Percentiles rank a stretch among this genome's conserved stretches.
phyloP scores from a whole-genome alignment of 371 early-diverging fungal species.

The Rhizomucor miehei region DNA sequence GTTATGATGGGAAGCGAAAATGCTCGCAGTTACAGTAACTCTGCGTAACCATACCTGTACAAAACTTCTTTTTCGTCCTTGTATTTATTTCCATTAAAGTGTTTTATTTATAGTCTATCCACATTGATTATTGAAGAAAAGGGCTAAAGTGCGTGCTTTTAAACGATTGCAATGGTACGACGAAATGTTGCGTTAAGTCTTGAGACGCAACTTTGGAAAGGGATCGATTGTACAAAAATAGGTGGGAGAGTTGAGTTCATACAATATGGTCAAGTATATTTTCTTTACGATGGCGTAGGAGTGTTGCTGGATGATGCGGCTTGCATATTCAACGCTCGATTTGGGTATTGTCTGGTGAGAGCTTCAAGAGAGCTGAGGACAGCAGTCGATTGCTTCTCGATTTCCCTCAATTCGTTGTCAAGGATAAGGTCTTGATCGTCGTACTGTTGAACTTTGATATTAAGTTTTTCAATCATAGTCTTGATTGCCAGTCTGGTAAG shows the following conservation, averaged over 20 bases:
- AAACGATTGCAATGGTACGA: too few species aligned
- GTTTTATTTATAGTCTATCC: too few species aligned
- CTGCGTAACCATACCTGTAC: slow-evolving; percentile 21
- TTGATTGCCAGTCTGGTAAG: slow-evolving; percentile 80
- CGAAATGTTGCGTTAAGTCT: too few species aligned
- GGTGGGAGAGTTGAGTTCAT: too few species aligned
- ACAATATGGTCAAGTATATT: too few species aligned
- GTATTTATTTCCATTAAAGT: too few species aligned
- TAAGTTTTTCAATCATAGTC: slow-evolving; percentile 79
- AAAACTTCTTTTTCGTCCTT: background rate
- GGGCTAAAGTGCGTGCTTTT: too few species aligned
- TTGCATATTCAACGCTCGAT: too few species aligned
- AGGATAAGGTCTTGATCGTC: slow-evolving; percentile 84
- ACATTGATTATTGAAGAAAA: too few species aligned
- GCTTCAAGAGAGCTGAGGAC: slow-evolving; percentile 35
- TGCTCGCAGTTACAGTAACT: slow-evolving; percentile 19
- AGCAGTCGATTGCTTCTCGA: slow-evolving; percentile 72
- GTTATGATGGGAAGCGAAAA: slow-evolving; percentile 3
- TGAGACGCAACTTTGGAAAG: too few species aligned
- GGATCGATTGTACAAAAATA: too few species aligned
- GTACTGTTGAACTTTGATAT: slow-evolving; percentile 87
- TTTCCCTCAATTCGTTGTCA: slow-evolving; percentile 78
- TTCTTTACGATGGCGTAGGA: background rate
- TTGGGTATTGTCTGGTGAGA: slow-evolving; percentile 13
- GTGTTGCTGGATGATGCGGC: too few species aligned